Base-by-base conservation (phyloP, 345 rosid genomes). In the Citrus hindsii region DNA sequence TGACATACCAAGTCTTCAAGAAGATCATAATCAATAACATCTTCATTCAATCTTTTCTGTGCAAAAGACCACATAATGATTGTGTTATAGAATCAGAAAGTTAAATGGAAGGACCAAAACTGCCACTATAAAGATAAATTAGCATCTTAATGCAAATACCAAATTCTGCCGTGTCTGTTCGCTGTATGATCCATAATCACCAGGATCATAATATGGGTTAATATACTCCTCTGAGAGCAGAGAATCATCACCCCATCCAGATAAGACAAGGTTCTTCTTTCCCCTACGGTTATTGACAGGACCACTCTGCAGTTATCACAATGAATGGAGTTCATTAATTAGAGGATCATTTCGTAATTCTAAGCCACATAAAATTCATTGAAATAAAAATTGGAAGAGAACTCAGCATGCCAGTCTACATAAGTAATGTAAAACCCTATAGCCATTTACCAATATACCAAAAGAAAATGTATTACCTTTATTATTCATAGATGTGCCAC, bases 221-320 rank as follows among this genome's bases (percentile, higher is more conserved):
- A 90, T 76, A 86, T 27, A 38, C 66, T 90, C 95, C 82, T 92
- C 97, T n/a, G 86, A 82, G 74, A 93, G 92, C 87, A 89, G 70
- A 75, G 93, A 93, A 69, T 93, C 95, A 71, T 93, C 97, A 10
- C 97, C 97, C 98, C 98, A 93, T 60, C 83, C 92, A 79, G 98
- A 93, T 81, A 95, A 76, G 78, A 95, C 93, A 80, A 95, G 98
- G 90, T 95, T 92, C 87, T 95, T 93, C 87, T 92, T 90, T 67
- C 98, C 97, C 80, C 98, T 89, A 74, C 77, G 89, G 81, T 93
- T 90, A 74, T 89, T 86, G 76, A 93, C 92, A 67, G 90, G 76
- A 82, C 95, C 91, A 67, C 85, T 88, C 94, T 90, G 90, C 83
- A 89, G 81, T 71, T 58, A 75, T 46, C 62, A 48, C 2, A 46